A percentile compares a stretch with the other conserved stretches of the same genome.
phyloP scores from a whole-genome alignment of 129 eudicot species.

The Chrysanthemum lavandulifolium region DNA sequence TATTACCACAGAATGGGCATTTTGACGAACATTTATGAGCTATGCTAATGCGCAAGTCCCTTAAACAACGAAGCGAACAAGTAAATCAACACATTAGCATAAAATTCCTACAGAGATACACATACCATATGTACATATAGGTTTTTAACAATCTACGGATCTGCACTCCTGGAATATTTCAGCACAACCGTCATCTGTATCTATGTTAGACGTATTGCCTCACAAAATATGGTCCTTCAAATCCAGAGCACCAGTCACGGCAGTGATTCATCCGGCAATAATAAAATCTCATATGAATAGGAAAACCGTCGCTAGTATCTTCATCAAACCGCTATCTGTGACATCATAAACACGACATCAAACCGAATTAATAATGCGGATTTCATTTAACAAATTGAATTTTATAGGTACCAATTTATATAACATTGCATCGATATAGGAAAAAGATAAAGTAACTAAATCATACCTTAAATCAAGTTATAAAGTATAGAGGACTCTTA shows the following conservation, averaged over 20 bases:
- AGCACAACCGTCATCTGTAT: not conserved
- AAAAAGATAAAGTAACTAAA: not conserved
- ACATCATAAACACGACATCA: constrained; percentile 4
- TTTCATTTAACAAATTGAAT: not conserved
- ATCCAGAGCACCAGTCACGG: not conserved
- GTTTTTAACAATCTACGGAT: not conserved
- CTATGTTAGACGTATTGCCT: not conserved
- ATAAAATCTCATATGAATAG: too few species aligned
- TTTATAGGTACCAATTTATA: not conserved
- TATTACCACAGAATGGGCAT: too few species aligned
- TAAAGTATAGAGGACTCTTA: constrained; percentile 16
- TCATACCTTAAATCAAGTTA: constrained; percentile 22
- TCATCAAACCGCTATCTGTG: constrained; percentile 16
- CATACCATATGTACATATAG: not conserved
- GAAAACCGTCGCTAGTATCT: not conserved
- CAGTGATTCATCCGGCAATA: not conserved
- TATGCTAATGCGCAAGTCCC: not conserved
- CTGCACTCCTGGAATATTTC: constrained; percentile 12
- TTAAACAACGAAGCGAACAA: not conserved
- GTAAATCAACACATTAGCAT: not conserved
- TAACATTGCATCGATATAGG: not conserved
- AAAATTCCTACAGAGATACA: constrained; percentile 3
- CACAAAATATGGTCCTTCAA: not conserved
- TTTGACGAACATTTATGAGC: not conserved
- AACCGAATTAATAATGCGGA: too few species aligned